Base-by-base conservation (phyloP, 2,329 filamentous ascomycete genomes). In the Fulvia fulva region DNA sequence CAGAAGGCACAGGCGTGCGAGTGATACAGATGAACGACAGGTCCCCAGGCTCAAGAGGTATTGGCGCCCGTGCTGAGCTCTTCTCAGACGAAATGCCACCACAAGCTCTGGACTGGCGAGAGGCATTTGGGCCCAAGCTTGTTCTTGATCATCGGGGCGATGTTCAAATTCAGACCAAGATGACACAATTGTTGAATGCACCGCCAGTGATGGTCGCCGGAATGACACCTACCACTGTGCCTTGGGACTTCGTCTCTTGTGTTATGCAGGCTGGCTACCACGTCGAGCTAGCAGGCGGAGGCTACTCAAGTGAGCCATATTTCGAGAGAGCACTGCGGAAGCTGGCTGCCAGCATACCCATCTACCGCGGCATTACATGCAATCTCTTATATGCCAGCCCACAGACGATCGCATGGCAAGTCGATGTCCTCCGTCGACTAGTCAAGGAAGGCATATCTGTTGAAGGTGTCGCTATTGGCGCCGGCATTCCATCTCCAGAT, bases 201-300 rank as follows among this genome's bases (percentile, higher is more conserved):
- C 90, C 91, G 6, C 91, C 91, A 0, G 78, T 96, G 58, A 86
- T 96, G 78, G 90, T 95, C 59, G 89, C 90, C 57, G 91, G 90
- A 72, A 96, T 96, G 91, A 96, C 91, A 1, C 91, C 91, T 8
- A 83, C 83, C 53, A 96, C 91, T 0, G 89, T 93, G 1, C 85
- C 88, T 0, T 92, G 88, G 87, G 89, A 94, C 73, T 94, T 95
- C 65, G 88, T 95, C 44, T 87, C 90, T 8, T 89, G 90, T 1
- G 91, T 89, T 16, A 94, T 94, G 88, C 92, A 92, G 65, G 89
- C 90, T 51, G 91, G 91, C 14, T 95, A 94, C 73, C 89, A 93
- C 63, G 89, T 93, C 64, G 90, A 95, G 77, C 80, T 95, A 63
- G 90, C 86, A 58, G 90, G 90, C 70, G 90, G 90, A 72, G 90